Percentiles rank a stretch among this genome's conserved stretches.
These are phyloP conservation scores for Bimuria novae-zelandiae DNA, from an alignment of 2,329 filamentous ascomycete genomes.

Conservation along the genomic window DNA sequence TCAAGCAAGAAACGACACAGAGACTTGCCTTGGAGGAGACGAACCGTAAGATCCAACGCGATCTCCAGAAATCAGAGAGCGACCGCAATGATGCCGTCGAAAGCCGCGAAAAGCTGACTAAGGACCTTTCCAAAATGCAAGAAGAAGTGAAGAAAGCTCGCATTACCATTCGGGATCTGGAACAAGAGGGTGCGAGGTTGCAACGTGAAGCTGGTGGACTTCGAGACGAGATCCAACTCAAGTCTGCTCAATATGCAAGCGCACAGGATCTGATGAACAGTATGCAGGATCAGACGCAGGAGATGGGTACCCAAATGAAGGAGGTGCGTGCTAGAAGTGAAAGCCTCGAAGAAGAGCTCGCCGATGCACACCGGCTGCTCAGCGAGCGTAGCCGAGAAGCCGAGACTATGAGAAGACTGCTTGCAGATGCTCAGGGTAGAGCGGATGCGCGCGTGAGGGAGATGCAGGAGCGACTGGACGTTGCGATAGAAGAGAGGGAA, in stretches of 20 bases:
- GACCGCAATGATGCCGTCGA: conserved; percentile 80
- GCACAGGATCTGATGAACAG: conserved; percentile 85
- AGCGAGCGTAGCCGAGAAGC: conserved; percentile 87
- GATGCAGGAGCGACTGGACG: conserved; percentile 85
- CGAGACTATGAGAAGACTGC: conserved; percentile 89
- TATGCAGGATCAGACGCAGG: conserved; percentile 89
- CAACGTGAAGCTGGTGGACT: conserved; percentile 69
- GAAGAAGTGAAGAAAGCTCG: conserved; percentile 67
- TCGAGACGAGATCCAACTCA: conserved; percentile 81
- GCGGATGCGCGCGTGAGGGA: conserved; percentile 83
- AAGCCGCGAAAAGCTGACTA: conserved; percentile 69
- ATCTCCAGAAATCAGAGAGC: conserved; percentile 75
- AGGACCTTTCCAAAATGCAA: conserved; percentile 72
- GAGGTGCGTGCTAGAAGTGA: conserved; percentile 83
- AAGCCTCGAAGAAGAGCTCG: conserved; percentile 87
- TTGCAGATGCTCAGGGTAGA: conserved; percentile 83
- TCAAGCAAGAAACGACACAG: conserved; percentile 73
- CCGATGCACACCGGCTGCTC: conserved; percentile 83
- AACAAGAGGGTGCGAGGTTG: conserved; percentile 72
- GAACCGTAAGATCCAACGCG: conserved; percentile 72
- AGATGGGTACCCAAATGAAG: conserved; percentile 88
- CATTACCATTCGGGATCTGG: conserved; percentile 70
- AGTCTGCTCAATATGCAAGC: conserved; percentile 81
- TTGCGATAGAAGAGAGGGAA: conserved; percentile 91
- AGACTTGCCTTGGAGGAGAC: conserved; percentile 79